Conservation (phyloP, 2,329 filamentous ascomycete species). For the Alternaria gansuensis region DNA sequence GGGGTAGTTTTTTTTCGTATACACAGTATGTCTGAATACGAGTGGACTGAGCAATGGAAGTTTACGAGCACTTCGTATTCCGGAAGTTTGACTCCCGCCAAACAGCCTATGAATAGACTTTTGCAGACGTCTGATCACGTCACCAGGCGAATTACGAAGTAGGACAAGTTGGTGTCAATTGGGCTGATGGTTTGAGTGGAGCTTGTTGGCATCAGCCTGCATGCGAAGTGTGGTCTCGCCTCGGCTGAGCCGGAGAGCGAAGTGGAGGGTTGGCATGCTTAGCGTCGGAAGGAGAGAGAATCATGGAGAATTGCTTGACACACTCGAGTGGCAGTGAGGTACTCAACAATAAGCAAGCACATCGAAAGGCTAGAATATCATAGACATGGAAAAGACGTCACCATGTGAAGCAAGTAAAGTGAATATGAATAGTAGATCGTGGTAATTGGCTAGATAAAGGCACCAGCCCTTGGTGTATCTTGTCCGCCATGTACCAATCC, state of each 20-base stretch:
- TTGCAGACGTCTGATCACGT: constrained; percentile 3
- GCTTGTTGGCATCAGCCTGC: constrained; percentile 29
- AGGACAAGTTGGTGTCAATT: not conserved
- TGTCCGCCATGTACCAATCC: constrained; percentile 34
- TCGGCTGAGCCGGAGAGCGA: constrained; percentile 16
- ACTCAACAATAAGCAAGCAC: constrained; percentile 1
- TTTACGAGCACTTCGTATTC: not conserved
- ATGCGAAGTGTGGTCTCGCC: constrained; percentile 22
- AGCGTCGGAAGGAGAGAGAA: constrained; percentile 19
- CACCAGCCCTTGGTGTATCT: constrained; percentile 50
- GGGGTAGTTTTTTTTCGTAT: too few species aligned
- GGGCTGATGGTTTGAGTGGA: constrained; percentile 5
- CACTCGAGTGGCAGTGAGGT: constrained; percentile 11
- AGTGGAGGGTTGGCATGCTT: constrained; percentile 14
- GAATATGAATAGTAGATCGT: constrained; percentile 28
- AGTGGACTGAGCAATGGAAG: not conserved
- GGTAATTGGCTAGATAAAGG: constrained; percentile 43
- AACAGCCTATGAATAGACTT: constrained; percentile 12
- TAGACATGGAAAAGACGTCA: constrained; percentile 10
- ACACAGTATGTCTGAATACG: not conserved
- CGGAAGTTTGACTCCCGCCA: not conserved
- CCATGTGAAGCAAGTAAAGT: constrained; percentile 15
- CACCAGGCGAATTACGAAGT: constrained; percentile 1
- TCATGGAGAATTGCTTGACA: constrained; percentile 19
- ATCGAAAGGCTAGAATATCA: not conserved